phyloP scores from a whole-genome alignment of 352 stramenopile genomes.

The Pythium phragmiticola region DNA sequence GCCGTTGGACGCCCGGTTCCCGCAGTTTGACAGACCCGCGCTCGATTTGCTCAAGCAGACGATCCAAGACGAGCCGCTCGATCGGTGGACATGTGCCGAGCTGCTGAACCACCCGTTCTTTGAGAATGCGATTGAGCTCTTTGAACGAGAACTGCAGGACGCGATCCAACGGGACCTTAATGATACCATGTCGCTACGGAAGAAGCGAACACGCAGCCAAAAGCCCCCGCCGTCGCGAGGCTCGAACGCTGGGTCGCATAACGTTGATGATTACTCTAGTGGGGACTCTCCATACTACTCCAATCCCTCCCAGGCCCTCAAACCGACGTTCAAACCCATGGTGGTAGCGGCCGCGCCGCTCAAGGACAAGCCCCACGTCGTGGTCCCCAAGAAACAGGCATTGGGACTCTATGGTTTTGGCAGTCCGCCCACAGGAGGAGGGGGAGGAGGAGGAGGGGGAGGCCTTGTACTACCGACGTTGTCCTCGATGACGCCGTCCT shows the following conservation, averaged over 20 bases:
- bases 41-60: slow-evolving; percentile 75
- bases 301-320: slow-evolving; percentile 7
- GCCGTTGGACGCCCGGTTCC: slow-evolving; percentile 59
- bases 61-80: slow-evolving; percentile 73
- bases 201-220: slow-evolving; percentile 54
- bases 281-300: slow-evolving; percentile 7
- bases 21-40: slow-evolving; percentile 57
- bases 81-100: slow-evolving; percentile 79
- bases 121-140: slow-evolving; percentile 46
- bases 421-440: not conserved
- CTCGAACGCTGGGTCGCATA: not conserved
- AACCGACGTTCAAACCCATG: slow-evolving; percentile 20
- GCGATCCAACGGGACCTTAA: slow-evolving; percentile 66
- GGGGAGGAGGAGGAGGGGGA: not conserved
- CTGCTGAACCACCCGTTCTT: slow-evolving; percentile 78
- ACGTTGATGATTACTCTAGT: not conserved
- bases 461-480: slow-evolving; percentile 25
- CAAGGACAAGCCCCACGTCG: slow-evolving; percentile 22
- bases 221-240: slow-evolving; percentile 39
- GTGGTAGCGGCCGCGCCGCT: not conserved
- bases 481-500: slow-evolving; percentile 32
- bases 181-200: slow-evolving; percentile 54
- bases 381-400: slow-evolving; percentile 25
- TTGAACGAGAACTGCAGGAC: slow-evolving; percentile 67
- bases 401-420: slow-evolving; percentile 16